Conservation (phyloP, 2,329 filamentous ascomycete genomes). For the Didymella pinodella region DNA sequence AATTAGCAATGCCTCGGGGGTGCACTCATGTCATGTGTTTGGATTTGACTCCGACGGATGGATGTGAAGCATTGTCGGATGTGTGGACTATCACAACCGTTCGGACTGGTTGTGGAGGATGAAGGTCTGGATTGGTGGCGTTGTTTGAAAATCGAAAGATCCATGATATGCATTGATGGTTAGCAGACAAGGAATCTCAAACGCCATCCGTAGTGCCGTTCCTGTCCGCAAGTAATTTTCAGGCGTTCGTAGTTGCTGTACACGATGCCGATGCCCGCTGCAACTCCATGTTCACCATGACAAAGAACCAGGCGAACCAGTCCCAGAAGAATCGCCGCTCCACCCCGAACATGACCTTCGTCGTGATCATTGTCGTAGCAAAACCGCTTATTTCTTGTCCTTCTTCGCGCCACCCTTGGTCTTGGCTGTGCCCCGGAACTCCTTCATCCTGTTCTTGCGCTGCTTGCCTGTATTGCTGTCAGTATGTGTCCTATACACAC, state of each 20-base stretch:
- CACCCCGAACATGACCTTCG: conserved; percentile 42
- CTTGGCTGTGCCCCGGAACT: conserved; percentile 97
- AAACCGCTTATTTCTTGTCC: conserved; percentile 71
- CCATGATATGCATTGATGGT: conserved; percentile 54
- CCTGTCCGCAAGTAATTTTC: conserved; percentile 50
- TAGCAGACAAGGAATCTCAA: conserved; percentile 50
- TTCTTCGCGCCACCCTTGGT: conserved; percentile 93
- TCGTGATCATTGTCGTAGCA: conserved; percentile 38
- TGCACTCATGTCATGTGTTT: not conserved
- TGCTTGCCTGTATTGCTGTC: conserved; percentile 82
- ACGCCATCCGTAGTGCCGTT: conserved; percentile 51
- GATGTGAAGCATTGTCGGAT: not conserved
- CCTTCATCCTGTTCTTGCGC: conserved; percentile 99
- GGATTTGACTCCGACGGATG: not conserved
- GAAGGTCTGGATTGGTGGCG: conserved; percentile 10
- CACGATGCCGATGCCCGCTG: conserved; percentile 49
- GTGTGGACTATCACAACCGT: not conserved
- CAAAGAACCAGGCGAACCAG: conserved; percentile 44
- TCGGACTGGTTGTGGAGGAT: not conserved
- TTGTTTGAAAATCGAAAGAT: conserved; percentile 41
- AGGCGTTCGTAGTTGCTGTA: conserved; percentile 51
- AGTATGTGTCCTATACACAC: conserved; percentile 35
- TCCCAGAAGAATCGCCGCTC: conserved; percentile 45
- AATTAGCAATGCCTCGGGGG: not conserved
- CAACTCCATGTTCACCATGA: conserved; percentile 47